Percentiles rank a stretch among this genome's conserved stretches.
Evolutionary conservation across 345 rosid genomes (phyloP).

Genomic region (Anacardium occidentale): DNA sequence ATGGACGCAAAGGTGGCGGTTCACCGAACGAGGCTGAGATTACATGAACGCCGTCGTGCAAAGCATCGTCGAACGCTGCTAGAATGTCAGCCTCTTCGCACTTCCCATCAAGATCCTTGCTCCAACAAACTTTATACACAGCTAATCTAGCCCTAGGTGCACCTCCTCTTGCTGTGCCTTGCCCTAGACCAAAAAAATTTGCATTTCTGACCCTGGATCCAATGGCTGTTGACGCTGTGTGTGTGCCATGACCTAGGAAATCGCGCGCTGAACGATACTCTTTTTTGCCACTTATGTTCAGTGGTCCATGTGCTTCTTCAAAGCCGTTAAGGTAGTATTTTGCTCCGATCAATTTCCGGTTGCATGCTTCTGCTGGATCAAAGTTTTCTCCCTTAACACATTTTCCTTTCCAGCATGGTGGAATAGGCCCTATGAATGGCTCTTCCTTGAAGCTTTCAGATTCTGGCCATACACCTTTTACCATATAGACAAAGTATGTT

Average conservation of each 20-base stretch:
- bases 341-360: slow-evolving; percentile 66
- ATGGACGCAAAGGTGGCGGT: slow-evolving; percentile 45
- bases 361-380: slow-evolving; percentile 49
- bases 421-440: slow-evolving; percentile 40
- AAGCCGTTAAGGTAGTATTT: slow-evolving; percentile 58
- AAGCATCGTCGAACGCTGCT: slow-evolving; percentile 57
- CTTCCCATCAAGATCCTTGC: slow-evolving; percentile 21
- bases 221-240: slow-evolving; percentile 59
- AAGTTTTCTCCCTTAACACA: slow-evolving; percentile 56
- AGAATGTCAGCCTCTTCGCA: slow-evolving; percentile 56
- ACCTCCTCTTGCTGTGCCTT: slow-evolving; percentile 60
- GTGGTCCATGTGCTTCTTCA: slow-evolving; percentile 36
- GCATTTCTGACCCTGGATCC: slow-evolving; percentile 45
- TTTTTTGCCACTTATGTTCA: slow-evolving; percentile 27
- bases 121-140: slow-evolving; percentile 60
- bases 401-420: slow-evolving; percentile 56
- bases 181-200: slow-evolving; percentile 36
- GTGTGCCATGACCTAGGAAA: slow-evolving; percentile 62
- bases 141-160: slow-evolving; percentile 62
- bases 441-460: slow-evolving; percentile 58
- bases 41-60: slow-evolving; percentile 47
- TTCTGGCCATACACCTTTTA: slow-evolving; percentile 73
- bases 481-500: background rate
- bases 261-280: slow-evolving; percentile 64
- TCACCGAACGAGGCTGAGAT: slow-evolving; percentile 57